A percentile compares a stretch with the other conserved stretches of the same genome.
Evolutionary conservation across 495 filamentous ascomycete species (phyloP).

Genomic region (Melanomma pulvis-pyrius): DNA sequence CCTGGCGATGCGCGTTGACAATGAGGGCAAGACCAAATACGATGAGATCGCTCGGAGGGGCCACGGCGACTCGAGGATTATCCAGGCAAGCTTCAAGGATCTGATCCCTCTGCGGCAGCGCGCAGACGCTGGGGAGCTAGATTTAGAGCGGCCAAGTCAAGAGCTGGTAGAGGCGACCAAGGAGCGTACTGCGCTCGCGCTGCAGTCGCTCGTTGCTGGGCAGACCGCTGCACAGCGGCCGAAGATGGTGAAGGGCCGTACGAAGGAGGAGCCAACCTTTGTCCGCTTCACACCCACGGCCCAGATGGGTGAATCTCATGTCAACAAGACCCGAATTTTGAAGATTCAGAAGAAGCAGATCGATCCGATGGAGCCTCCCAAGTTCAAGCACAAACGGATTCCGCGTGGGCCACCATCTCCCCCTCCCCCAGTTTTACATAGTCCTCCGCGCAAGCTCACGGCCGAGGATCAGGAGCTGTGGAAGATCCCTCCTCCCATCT

Average conservation of each 20-base stretch:
- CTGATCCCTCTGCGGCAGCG: conserved; percentile 92
- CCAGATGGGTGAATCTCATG: conserved; percentile 87
- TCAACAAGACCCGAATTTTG: conserved; percentile 92
- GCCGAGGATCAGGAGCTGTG: conserved; percentile 97
- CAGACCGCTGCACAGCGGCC: conserved; percentile 92
- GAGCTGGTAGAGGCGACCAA: conserved; percentile 81
- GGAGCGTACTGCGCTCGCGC: conserved; percentile 83
- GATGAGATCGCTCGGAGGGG: conserved; percentile 93
- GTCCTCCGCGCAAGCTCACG: conserved; percentile 90
- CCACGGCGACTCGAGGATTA: conserved; percentile 77
- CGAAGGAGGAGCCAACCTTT: conserved; percentile 83
- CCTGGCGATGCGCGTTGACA: conserved; percentile 87
- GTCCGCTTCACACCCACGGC: conserved; percentile 94
- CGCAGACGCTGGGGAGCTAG: conserved; percentile 90
- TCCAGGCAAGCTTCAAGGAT: conserved; percentile 96
- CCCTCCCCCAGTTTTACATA: conserved; percentile 93
- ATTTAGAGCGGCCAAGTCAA: conserved; percentile 81
- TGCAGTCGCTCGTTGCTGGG: conserved; percentile 78
- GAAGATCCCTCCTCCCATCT: conserved; percentile 92
- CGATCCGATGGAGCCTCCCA: conserved; percentile 97
- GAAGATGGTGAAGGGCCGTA: conserved; percentile 82
- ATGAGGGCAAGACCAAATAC: conserved; percentile 91
- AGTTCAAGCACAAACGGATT: conserved; percentile 99
- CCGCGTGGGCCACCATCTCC: conserved; percentile 91
- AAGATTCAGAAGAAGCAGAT: conserved; percentile 95